Conservation (phyloP, 768 basidiomycete species). For the Pisolithus tinctorius region DNA sequence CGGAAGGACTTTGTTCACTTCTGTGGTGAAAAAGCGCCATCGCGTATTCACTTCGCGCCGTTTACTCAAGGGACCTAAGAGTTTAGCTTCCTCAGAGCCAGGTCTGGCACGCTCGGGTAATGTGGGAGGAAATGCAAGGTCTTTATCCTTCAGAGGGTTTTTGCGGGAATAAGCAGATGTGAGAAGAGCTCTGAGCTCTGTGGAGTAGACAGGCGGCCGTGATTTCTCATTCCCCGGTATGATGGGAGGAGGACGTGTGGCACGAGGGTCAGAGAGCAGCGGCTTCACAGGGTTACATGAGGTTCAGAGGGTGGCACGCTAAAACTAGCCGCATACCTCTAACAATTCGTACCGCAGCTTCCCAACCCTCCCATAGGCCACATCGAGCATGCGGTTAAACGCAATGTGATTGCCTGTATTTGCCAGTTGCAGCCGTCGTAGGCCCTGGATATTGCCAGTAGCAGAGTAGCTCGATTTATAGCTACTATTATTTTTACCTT, state of each 20-base stretch:
- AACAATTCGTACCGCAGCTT: slow-evolving; percentile 63
- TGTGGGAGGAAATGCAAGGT: slow-evolving; percentile 44
- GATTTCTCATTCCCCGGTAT: slow-evolving; percentile 47
- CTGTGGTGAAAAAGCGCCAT: slow-evolving; percentile 53
- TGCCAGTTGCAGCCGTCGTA: slow-evolving; percentile 47
- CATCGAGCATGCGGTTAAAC: slow-evolving; percentile 52
- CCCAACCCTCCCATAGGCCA: slow-evolving; percentile 74
- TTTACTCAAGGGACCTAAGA: slow-evolving; percentile 64
- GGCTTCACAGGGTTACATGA: slow-evolving; percentile 36
- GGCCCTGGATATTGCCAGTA: slow-evolving; percentile 34
- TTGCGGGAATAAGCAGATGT: slow-evolving; percentile 41
- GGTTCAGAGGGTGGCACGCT: neutral
- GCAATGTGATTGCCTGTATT: slow-evolving; percentile 43
- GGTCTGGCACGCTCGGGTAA: slow-evolving; percentile 55
- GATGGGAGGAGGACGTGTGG: slow-evolving; percentile 37
- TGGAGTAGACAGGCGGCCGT: slow-evolving; percentile 59
- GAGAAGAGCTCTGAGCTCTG: slow-evolving; percentile 57
- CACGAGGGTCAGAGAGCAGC: slow-evolving; percentile 41
- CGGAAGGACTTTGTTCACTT: slow-evolving; percentile 50
- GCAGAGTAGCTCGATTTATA: neutral
- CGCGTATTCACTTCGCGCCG: slow-evolving; percentile 69
- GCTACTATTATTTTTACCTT: slow-evolving; percentile 35
- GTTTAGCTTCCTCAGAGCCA: slow-evolving; percentile 46
- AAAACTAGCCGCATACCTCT: slow-evolving; percentile 36
- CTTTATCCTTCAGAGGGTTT: slow-evolving; percentile 35